Percentiles rank a stretch among this genome's conserved stretches.
Evolutionary conservation across 1,284 basidiomycete species (phyloP).

Genomic region (Pseudozyma thailandica): DNA sequence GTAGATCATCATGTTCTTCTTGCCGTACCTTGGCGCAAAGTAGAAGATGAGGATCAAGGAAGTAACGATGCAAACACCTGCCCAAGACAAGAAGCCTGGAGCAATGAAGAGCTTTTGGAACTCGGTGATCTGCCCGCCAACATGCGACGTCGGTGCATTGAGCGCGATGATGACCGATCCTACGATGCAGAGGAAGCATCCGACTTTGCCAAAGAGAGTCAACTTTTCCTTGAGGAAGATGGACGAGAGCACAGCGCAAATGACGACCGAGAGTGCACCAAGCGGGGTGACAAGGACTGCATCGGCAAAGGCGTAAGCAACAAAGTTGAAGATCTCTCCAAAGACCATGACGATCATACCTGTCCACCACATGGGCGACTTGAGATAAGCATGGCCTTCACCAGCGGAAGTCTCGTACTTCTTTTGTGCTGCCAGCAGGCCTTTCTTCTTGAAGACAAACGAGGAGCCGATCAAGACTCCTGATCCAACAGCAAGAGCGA

Average conservation of each 20-base stretch:
- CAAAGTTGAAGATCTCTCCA: slow-evolving; percentile 54
- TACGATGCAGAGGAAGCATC: slow-evolving; percentile 85
- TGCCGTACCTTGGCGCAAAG: slow-evolving; percentile 87
- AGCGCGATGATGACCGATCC: slow-evolving; percentile 78
- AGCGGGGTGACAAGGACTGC: slow-evolving; percentile 93
- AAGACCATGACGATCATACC: slow-evolving; percentile 66
- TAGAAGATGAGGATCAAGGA: slow-evolving; percentile 72
- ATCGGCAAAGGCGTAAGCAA: slow-evolving; percentile 88
- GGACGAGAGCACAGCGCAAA: slow-evolving; percentile 91
- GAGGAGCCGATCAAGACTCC: slow-evolving; percentile 92
- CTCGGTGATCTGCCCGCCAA: slow-evolving; percentile 80
- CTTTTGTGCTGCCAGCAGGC: slow-evolving; percentile 65
- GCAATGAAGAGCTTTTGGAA: slow-evolving; percentile 87
- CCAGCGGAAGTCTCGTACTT: slow-evolving; percentile 76
- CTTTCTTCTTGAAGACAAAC: slow-evolving; percentile 89
- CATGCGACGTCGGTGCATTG: slow-evolving; percentile 82
- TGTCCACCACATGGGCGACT: slow-evolving; percentile 65
- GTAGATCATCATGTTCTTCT: slow-evolving; percentile 94
- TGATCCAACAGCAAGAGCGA: slow-evolving; percentile 82
- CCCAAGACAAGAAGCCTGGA: slow-evolving; percentile 86
- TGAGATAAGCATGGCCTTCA: slow-evolving; percentile 91
- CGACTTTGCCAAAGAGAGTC: slow-evolving; percentile 69
- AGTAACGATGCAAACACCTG: slow-evolving; percentile 67
- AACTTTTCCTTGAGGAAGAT: slow-evolving; percentile 92
- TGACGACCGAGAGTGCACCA: slow-evolving; percentile 93